These are phyloP conservation scores for Eucalyptus curtisii DNA, from an alignment of 345 rosid genomes.

Conservation along the genomic window DNA sequence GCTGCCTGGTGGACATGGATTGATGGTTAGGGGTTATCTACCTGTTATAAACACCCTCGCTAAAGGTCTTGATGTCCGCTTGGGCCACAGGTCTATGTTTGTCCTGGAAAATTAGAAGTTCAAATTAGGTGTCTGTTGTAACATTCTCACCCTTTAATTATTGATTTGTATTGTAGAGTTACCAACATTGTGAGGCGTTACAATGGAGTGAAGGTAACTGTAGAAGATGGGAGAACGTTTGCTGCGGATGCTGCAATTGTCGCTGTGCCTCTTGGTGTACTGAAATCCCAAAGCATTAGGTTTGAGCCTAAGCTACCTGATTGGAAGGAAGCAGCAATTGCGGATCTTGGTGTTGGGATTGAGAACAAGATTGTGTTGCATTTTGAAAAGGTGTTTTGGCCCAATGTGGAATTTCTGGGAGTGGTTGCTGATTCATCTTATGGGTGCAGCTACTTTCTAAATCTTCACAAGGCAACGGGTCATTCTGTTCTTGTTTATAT, in stretches of 20 bases:
- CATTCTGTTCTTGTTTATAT: constrained; percentile 84
- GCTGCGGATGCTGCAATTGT: constrained; percentile 76
- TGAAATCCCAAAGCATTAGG: constrained; percentile 47
- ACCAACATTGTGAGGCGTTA: constrained; percentile 49
- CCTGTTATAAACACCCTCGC: constrained; percentile 95
- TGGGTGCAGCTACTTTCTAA: constrained; percentile 87
- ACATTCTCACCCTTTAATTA: background rate
- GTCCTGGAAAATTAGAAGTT: background rate
- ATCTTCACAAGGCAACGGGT: constrained; percentile 96
- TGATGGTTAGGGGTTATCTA: constrained; percentile 96
- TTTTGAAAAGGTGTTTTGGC: constrained; percentile 91
- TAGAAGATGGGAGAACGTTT: constrained; percentile 59
- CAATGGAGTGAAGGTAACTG: constrained; percentile 75
- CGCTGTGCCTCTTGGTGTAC: constrained; percentile 81
- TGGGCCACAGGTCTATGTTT: constrained; percentile 54
- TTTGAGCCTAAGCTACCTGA: constrained; percentile 88
- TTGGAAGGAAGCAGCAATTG: constrained; percentile 93
- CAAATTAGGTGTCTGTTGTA: background rate
- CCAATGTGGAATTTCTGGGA: constrained; percentile 94
- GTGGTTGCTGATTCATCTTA: constrained; percentile 88
- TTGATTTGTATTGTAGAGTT: constrained; percentile 33
- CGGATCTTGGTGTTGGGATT: constrained; percentile 81
- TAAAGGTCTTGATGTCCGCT: constrained; percentile 82
- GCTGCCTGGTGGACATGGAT: constrained; percentile 95
- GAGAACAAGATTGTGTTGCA: constrained; percentile 82